Evolutionary conservation across 2,329 filamentous ascomycete species (phyloP), one percentile per base, ranked within the genome.

Genomic region (Trichophyton schoenleinii): DNA sequence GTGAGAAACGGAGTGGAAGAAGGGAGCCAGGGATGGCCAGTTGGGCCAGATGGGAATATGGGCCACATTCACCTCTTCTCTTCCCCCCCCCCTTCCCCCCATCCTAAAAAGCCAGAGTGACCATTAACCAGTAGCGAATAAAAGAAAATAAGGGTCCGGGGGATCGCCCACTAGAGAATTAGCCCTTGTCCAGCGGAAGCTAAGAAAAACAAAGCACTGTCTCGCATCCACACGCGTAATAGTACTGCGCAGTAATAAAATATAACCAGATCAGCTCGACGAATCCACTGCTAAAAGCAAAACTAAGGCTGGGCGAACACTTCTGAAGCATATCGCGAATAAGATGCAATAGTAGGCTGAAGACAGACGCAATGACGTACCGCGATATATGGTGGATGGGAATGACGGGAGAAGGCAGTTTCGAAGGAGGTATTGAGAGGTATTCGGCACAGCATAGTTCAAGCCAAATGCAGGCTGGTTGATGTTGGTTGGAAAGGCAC

Each of bases 121-220:
- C 49, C 49, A 55, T 55, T 55, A 18, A 58, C 41, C 36, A 58
- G 41, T 25, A 58, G 41, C 34, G 41, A 44, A 58, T 25, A 42
- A 58, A 42, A 58, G 11, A 34, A 44, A 58, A 42, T 58, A 58
- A 58, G 55, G 55, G 55, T 58, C 55, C 41, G 55, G 52, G 60
- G 44, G 62, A 63, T 63, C 62, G 57, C 59, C 62, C 38, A 58
- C 60, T 62, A 62, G 60, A 28, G 53, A 61, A 57, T 58, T 58
- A 62, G 60, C 62, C 62, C 62, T 61, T 63, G 62, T 60, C 57
- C 57, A 58, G 60, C 59, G 60, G 60, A 59, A 59, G 44, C 59
- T 63, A 60, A 55, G 58, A 59, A 63, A 63, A 63, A 60, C 57
- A 59, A 63, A 63, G 61, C 59, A 61, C 20, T 38, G 41, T 15